Evolutionary conservation across 2,329 filamentous ascomycete species (phyloP), one percentile per base, ranked within the genome.

Genomic region (Fusarium euwallaceae): DNA sequence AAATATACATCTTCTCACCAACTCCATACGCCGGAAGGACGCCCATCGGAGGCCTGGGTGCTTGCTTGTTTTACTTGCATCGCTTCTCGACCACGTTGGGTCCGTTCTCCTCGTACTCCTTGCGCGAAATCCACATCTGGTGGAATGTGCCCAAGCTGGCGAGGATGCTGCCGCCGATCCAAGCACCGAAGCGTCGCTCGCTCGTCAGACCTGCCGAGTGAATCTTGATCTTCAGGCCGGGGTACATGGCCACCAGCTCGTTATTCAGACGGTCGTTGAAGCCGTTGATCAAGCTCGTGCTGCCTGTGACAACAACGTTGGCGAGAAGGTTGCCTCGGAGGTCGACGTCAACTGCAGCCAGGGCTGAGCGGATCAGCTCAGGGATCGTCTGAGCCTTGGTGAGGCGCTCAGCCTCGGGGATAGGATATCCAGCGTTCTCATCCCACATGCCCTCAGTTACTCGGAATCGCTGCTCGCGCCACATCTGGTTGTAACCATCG

Each of bases 71-170:
- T 86, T 86, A 98, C 87, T 98, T 97, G 89, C 96, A 98, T 79
- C 96, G 89, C 90, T 98, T 98, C 88, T 98, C 96, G 53, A 98
- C 94, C 78, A 98, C 95, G 74, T 91, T 91, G 7, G 92, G 87
- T 2, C 97, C 97, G 82, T 98, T 95, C 87, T 99, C 97, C 74
- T 98, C 95, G 79, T 98, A 98, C 86, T 99, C 97, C 87, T 98
- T 97, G 84, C 92, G 94, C 27, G 93, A 96, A 78, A 99, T 97
- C 97, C 97, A 99, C 93, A 99, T 96, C 87, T 99, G 97, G 86
- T 99, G 97, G 85, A 99, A 99, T 16, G 95, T 98, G 11, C 97
- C 97, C 85, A 99, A 84, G 83, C 95, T 98, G 8, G 94, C 95
- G 76, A 99, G 87, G 78, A 99, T 98, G 84, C 95, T 98, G 55